phyloP scores from a whole-genome alignment of 2,329 filamentous ascomycete species.

The Pseudogymnoascus pannorum region DNA sequence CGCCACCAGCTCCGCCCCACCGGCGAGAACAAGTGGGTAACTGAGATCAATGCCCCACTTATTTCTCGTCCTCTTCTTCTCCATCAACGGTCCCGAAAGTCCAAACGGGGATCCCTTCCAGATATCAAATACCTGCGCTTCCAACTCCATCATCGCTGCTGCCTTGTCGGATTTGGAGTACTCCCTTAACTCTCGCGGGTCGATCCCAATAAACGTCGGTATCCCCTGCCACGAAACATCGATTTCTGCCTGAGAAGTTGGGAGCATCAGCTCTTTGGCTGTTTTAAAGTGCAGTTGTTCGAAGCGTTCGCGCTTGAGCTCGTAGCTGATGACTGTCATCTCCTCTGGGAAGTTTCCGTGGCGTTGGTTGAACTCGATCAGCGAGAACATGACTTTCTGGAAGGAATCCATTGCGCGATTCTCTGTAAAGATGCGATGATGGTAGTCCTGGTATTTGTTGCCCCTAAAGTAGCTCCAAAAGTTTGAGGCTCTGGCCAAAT shows the following conservation, averaged over 20 bases:
- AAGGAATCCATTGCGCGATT: background rate
- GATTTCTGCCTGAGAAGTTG: background rate
- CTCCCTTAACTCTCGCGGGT: background rate
- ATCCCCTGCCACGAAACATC: background rate
- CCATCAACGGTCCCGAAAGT: background rate
- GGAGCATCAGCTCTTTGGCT: slow-evolving; percentile 28
- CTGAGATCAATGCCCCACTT: background rate
- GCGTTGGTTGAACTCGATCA: background rate
- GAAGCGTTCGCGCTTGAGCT: slow-evolving; percentile 9
- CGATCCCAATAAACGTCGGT: background rate
- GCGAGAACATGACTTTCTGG: background rate
- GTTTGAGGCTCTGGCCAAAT: background rate
- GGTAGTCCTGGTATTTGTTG: background rate
- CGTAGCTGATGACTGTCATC: background rate
- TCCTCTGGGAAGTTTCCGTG: background rate
- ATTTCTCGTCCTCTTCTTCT: background rate
- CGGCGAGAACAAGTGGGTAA: background rate
- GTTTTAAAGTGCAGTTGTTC: slow-evolving; percentile 22
- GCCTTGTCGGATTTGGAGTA: background rate
- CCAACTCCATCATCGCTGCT: background rate
- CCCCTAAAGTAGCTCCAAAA: background rate
- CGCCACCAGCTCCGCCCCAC: background rate
- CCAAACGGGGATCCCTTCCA: background rate
- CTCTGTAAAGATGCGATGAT: background rate
- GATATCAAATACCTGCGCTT: background rate